Percentiles rank a stretch among this genome's conserved stretches.
These are phyloP conservation scores for Phlegmacium glaucopus DNA, from an alignment of 768 basidiomycete species.

Conservation along the genomic window DNA sequence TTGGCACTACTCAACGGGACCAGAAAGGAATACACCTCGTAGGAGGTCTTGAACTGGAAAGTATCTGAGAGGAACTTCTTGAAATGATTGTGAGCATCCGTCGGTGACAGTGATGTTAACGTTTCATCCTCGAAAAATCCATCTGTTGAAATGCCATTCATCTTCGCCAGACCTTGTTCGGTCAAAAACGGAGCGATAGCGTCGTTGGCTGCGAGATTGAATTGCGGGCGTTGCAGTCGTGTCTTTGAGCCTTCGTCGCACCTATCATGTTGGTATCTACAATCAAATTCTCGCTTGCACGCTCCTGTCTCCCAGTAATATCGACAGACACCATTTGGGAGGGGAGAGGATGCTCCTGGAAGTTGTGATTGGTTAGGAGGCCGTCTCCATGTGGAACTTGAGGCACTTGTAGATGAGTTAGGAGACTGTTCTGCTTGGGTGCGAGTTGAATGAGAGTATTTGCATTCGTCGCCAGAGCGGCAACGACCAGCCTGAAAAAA, in stretches of 20 bases:
- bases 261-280: constrained; percentile 37
- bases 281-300: constrained; percentile 45
- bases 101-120: constrained; percentile 32
- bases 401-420: too few relatives aligned
- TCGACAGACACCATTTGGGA: constrained; percentile 35
- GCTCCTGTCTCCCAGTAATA: constrained; percentile 45
- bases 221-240: background rate
- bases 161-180: constrained; percentile 39
- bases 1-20: constrained; percentile 34
- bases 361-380: too few relatives aligned
- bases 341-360: background rate
- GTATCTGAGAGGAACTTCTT: constrained; percentile 39
- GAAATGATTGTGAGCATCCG: constrained; percentile 44
- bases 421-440: background rate
- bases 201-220: constrained; percentile 12
- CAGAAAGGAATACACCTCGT: constrained; percentile 46
- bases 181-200: constrained; percentile 43
- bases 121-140: constrained; percentile 35
- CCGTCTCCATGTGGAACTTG: too few relatives aligned
- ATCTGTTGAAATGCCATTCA: constrained; percentile 40
- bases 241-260: constrained; percentile 5
- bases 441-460: constrained; percentile 23
- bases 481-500: constrained; percentile 37
- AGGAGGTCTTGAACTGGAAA: constrained; percentile 38
- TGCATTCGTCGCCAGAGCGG: constrained; percentile 37